phyloP scores from a whole-genome alignment of 2,329 filamentous ascomycete species.

The Lasiodiplodia sp. region DNA sequence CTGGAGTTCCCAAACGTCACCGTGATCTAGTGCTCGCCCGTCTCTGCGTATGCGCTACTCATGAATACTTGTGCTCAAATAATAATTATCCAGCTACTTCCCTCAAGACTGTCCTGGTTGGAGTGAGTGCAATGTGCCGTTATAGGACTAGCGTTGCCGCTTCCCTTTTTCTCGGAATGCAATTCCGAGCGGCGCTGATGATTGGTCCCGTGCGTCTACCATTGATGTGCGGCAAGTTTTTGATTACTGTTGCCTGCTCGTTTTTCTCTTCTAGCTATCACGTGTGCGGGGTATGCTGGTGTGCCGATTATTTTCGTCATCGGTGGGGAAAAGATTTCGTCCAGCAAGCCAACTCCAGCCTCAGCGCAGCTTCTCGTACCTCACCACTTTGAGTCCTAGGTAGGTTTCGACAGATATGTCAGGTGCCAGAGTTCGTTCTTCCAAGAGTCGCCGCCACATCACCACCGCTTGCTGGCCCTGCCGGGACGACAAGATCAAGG shows the following conservation, averaged over 20 bases:
- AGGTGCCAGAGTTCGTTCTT: neutral
- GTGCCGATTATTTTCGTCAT: neutral
- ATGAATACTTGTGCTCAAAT: too few species aligned
- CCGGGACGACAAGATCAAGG: conserved; percentile 16
- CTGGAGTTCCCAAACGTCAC: neutral
- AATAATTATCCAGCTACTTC: neutral
- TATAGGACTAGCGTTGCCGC: neutral
- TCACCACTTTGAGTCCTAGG: neutral
- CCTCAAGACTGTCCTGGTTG: neutral
- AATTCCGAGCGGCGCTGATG: neutral
- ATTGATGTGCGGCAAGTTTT: neutral
- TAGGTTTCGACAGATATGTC: neutral
- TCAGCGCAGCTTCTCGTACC: neutral
- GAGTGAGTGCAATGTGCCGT: neutral
- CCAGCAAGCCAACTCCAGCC: neutral
- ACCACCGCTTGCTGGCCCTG: conserved; percentile 13
- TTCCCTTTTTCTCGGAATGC: conserved; percentile 4
- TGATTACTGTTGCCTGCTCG: neutral
- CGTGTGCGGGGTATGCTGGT: neutral
- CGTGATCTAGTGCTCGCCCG: neutral
- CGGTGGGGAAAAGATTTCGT: neutral
- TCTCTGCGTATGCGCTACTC: neutral
- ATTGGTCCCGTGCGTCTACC: neutral
- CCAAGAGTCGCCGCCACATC: conserved; percentile 1
- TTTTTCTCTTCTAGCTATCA: neutral